Percentiles rank a stretch among this genome's conserved stretches.
phyloP scores from a whole-genome alignment of 805 yeast genomes.

The Starmerella bombicola region DNA sequence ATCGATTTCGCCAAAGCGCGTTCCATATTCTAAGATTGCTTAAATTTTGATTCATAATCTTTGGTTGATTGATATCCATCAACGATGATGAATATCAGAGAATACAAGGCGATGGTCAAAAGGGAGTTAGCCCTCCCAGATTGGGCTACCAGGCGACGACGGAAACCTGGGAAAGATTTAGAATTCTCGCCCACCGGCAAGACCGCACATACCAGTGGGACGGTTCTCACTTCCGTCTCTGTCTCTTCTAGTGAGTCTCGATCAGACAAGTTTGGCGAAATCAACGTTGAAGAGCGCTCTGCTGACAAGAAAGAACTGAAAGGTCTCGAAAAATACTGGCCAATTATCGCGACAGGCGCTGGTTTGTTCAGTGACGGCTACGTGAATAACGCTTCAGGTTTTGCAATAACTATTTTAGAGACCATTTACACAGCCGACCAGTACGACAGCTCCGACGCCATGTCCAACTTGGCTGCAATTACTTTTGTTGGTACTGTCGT shows the following conservation, averaged over 20 bases:
- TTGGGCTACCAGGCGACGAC: slow-evolving; percentile 6
- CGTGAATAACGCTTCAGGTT: slow-evolving; percentile 68
- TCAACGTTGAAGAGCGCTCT: not conserved
- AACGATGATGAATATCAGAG: too few relatives aligned
- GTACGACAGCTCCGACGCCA: slow-evolving; percentile 53
- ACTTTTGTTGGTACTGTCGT: slow-evolving; percentile 87
- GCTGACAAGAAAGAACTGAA: not conserved
- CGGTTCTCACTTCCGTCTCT: not conserved
- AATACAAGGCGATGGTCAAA: slow-evolving; percentile 10
- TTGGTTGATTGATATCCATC: too few relatives aligned
- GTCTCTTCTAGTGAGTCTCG: not conserved
- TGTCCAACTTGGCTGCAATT: slow-evolving; percentile 69
- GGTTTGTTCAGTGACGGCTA: slow-evolving; percentile 92
- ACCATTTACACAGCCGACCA: slow-evolving; percentile 48
- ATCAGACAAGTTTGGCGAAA: not conserved
- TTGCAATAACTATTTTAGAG: slow-evolving; percentile 60
- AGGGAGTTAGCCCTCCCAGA: slow-evolving; percentile 15
- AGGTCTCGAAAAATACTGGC: slow-evolving; percentile 38
- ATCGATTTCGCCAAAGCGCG: too few relatives aligned
- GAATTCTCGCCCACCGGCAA: not conserved
- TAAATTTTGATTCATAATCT: too few relatives aligned
- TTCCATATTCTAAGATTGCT: too few relatives aligned
- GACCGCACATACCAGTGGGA: not conserved
- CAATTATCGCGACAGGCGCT: slow-evolving; percentile 75
- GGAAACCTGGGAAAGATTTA: not conserved